phyloP scores from a whole-genome alignment of 1,284 basidiomycete species.

The Leccinum solheimii region DNA sequence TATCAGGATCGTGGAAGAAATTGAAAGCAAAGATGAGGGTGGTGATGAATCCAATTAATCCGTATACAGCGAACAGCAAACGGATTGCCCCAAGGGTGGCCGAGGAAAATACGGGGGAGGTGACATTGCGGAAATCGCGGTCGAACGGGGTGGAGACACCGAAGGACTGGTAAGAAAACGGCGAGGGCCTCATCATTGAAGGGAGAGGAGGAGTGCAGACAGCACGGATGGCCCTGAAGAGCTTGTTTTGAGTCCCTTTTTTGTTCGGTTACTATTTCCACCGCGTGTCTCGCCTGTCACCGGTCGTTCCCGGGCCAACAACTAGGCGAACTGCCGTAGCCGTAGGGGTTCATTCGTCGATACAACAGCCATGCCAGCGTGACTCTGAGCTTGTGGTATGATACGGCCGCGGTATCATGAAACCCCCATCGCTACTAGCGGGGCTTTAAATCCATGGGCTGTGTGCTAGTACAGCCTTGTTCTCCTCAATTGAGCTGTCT shows the following conservation, averaged over 20 bases:
- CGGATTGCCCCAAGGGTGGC: slow-evolving; percentile 48
- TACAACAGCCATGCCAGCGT: background rate
- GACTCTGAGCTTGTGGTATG: background rate
- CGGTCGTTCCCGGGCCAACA: background rate
- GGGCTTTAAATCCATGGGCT: background rate
- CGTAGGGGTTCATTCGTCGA: background rate
- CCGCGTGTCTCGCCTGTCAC: background rate
- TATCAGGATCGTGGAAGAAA: slow-evolving; percentile 27
- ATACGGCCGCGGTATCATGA: no score
- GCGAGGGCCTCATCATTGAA: slow-evolving; percentile 11
- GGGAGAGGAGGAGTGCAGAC: background rate
- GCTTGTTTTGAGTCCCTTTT: slow-evolving; percentile 14
- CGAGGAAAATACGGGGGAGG: slow-evolving; percentile 57
- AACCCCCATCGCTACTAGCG: background rate
- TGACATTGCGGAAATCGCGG: slow-evolving; percentile 50
- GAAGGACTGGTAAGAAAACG: slow-evolving; percentile 25
- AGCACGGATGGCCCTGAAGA: background rate
- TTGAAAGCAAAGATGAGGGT: slow-evolving; percentile 43
- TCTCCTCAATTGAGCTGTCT: background rate
- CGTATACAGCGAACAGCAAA: slow-evolving; percentile 53
- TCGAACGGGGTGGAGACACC: slow-evolving; percentile 50
- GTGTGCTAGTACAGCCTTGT: background rate
- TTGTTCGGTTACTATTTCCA: slow-evolving; percentile 3
- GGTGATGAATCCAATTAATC: slow-evolving; percentile 47
- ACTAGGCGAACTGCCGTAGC: background rate